These are phyloP conservation scores for Globisporangium echinulatum DNA, from an alignment of 352 stramenopile genomes.

Conservation along the genomic window DNA sequence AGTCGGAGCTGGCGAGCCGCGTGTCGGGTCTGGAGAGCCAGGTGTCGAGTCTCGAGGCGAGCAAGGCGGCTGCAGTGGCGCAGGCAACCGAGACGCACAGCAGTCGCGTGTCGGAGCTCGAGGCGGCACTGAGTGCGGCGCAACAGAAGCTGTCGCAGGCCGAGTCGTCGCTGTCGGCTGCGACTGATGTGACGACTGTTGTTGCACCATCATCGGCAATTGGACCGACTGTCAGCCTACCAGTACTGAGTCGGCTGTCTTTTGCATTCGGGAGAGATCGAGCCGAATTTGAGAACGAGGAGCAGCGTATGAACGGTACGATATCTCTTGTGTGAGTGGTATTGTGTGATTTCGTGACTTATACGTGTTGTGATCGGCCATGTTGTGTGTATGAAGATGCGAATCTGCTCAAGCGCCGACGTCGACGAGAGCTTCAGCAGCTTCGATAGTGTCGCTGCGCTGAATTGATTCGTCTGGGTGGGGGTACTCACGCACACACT, in stretches of 20 bases:
- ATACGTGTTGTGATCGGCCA: too few relatives aligned
- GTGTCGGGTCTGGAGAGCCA: slow-evolving; percentile 15
- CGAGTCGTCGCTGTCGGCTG: slow-evolving; percentile 13
- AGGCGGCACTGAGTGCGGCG: slow-evolving; percentile 7
- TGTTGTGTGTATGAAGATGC: slow-evolving; percentile 15
- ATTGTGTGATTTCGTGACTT: too few relatives aligned
- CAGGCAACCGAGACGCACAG: slow-evolving; percentile 11
- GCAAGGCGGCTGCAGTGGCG: slow-evolving; percentile 9
- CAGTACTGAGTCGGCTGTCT: neutral
- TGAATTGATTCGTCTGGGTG: too few relatives aligned
- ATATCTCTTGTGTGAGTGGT: too few relatives aligned
- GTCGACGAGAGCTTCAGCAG: slow-evolving; percentile 18
- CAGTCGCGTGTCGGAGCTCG: slow-evolving; percentile 9
- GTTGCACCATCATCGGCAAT: too few relatives aligned
- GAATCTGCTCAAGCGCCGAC: slow-evolving; percentile 30
- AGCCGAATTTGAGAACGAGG: slow-evolving; percentile 23
- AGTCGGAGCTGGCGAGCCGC: slow-evolving; percentile 14
- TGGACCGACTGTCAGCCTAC: too few relatives aligned
- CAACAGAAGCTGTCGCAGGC: slow-evolving; percentile 11
- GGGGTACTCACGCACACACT: too few relatives aligned
- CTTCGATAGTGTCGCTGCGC: neutral
- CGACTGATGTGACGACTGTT: slow-evolving; percentile 9
- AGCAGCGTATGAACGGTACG: slow-evolving; percentile 28
- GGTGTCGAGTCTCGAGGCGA: slow-evolving; percentile 16
- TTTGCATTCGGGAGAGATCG: slow-evolving; percentile 18